These are phyloP conservation scores for Claviceps pusilla DNA, from an alignment of 2,329 filamentous ascomycete species.

Conservation along the genomic window DNA sequence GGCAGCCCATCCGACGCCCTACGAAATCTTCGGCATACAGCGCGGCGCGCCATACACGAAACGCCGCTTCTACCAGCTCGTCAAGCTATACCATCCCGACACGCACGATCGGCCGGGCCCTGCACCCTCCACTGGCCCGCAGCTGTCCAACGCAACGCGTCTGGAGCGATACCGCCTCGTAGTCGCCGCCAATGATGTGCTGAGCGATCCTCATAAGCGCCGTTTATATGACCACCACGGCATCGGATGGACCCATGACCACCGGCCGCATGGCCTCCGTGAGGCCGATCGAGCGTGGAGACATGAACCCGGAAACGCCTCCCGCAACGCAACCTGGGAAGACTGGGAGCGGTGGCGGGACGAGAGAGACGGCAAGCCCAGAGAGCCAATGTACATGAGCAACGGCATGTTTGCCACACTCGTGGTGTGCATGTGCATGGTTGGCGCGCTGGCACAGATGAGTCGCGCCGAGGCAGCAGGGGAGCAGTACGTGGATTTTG, in stretches of 20 bases:
- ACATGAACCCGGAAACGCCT: slow-evolving; percentile 30
- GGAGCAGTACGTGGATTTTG: slow-evolving; percentile 48
- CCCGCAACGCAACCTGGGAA: slow-evolving; percentile 85
- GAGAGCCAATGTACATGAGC: slow-evolving; percentile 50
- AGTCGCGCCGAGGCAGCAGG: slow-evolving; percentile 51
- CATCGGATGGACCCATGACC: slow-evolving; percentile 58
- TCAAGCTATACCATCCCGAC: slow-evolving; percentile 94
- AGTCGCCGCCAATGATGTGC: slow-evolving; percentile 73
- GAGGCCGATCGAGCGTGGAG: slow-evolving; percentile 35
- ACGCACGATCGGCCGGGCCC: slow-evolving; percentile 23
- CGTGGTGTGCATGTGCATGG: slow-evolving; percentile 51
- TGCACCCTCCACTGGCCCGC: background rate
- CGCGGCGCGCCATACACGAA: slow-evolving; percentile 63
- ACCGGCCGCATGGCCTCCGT: slow-evolving; percentile 32
- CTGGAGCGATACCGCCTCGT: slow-evolving; percentile 85
- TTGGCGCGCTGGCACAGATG: slow-evolving; percentile 59
- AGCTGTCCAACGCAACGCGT: slow-evolving; percentile 40
- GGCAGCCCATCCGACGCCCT: slow-evolving; percentile 54
- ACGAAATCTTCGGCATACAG: slow-evolving; percentile 61
- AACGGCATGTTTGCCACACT: slow-evolving; percentile 61
- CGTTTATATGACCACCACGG: slow-evolving; percentile 71
- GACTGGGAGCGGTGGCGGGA: slow-evolving; percentile 81
- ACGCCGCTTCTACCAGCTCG: slow-evolving; percentile 70
- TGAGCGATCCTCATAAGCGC: slow-evolving; percentile 67
- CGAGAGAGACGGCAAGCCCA: slow-evolving; percentile 29